phyloP scores from a whole-genome alignment of 805 yeast genomes.

The Kodamaea laetipori region DNA sequence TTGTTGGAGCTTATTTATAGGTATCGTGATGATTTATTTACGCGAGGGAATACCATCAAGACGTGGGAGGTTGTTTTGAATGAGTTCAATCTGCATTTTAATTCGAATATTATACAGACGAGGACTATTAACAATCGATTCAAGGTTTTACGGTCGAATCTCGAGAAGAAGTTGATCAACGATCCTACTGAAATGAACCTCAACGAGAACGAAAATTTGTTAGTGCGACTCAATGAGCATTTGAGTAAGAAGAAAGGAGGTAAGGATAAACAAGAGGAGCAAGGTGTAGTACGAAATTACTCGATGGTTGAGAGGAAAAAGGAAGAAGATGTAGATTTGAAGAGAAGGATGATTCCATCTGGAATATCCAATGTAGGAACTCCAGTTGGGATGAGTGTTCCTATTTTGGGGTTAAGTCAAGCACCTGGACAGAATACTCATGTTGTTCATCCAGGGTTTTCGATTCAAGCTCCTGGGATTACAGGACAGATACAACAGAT shows the following conservation, averaged over 20 bases:
- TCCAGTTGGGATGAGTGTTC: too few relatives aligned
- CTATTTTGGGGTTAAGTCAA: too few relatives aligned
- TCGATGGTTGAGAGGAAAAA: not conserved
- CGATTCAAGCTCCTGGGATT: too few relatives aligned
- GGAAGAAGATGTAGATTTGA: not conserved
- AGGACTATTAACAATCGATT: conserved; percentile 30
- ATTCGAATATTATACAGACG: conserved; percentile 25
- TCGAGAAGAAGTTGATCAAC: conserved; percentile 19
- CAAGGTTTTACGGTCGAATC: conserved; percentile 22
- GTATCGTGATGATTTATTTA: conserved; percentile 24
- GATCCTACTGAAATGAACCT: conserved; percentile 15
- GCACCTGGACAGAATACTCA: too few relatives aligned
- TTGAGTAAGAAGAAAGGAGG: conserved; percentile 11
- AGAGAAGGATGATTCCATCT: not conserved
- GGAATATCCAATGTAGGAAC: too few relatives aligned
- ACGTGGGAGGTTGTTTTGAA: conserved; percentile 28
- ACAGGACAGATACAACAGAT: too few relatives aligned
- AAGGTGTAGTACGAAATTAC: not conserved
- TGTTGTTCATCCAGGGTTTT: too few relatives aligned
- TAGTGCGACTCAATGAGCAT: conserved; percentile 21
- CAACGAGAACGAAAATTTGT: conserved; percentile 28
- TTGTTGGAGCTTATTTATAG: conserved; percentile 22
- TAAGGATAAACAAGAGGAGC: not conserved
- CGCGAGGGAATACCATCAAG: conserved; percentile 29
- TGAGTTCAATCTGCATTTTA: conserved; percentile 22